Base-by-base conservation (phyloP, 2,329 filamentous ascomycete species). In the Simplicillium aogashimaense region DNA sequence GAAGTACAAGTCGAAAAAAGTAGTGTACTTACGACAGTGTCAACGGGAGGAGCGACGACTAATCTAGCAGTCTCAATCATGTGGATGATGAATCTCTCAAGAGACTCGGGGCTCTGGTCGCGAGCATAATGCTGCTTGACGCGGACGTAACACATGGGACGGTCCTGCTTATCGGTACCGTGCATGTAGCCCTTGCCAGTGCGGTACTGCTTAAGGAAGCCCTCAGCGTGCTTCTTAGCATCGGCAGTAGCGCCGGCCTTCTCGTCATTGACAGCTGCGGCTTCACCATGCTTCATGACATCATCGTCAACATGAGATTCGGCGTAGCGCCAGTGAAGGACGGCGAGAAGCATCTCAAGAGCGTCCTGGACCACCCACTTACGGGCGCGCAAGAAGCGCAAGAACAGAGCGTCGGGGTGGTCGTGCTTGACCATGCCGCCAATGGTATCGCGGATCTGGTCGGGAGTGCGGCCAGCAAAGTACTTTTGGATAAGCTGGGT, bases 341-440 rank as follows among this genome's bases (percentile, higher is more conserved):
- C 95, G 3, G 87, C 87, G 35, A 98, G 75, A 59, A 95, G 67
- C 92, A 98, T 98, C 49, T 95, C 75, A 18, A 97, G 71, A 4
- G 92, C 92, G 57, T 87, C 87, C 39, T 95, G 83, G 14, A 95
- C 80, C 55, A 97, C 87, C 92, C 92, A 98, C 63, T 94, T 94
- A 35, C 88, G 74, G n/a, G 88, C 88, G 39, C 88, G 74, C 42
- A 95, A 67, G 60, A 94, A 95, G 34, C 88, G 79, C 43, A 95
- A 65, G 13, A 90, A 65, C n/a, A 94, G 67, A 3, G 82, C 83
- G 63, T 98, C 92, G 0, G 92, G 92, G 56, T 97, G 79, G 55
- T 98, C 92, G 53, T 92, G 83, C 67, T 97, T 98, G 43, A 90
- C 77, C 87, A 95, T 94, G 49, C 68, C 75, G 90, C 92, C 97